Evolutionary conservation across 2,329 filamentous ascomycete genomes (phyloP).

Genomic region (Aspergillus novoparasiticus): DNA sequence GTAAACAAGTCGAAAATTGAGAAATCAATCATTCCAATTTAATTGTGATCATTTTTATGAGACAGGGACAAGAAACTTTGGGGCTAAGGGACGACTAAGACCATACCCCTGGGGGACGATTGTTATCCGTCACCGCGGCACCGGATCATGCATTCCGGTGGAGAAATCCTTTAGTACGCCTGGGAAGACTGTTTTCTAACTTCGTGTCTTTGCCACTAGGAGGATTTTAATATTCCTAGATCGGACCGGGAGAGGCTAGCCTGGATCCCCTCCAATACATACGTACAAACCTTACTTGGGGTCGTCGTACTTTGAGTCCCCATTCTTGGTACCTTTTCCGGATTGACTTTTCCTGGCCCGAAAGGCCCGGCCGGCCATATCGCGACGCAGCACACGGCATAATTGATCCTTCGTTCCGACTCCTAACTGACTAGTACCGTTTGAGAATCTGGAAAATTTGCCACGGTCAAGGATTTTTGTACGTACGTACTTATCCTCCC

Average conservation of each 20-base stretch:
- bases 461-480: background rate
- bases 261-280: background rate
- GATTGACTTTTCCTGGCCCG: background rate
- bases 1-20: background rate
- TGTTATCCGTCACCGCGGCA: slow-evolving; percentile 42
- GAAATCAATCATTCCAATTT: background rate
- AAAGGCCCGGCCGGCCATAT: background rate
- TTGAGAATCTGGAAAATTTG: background rate
- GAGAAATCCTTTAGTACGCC: slow-evolving; percentile 11
- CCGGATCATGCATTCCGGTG: slow-evolving; percentile 37
- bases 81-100: background rate
- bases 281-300: background rate
- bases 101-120: slow-evolving; percentile 13
- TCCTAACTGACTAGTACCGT: background rate
- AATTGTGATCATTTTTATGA: background rate
- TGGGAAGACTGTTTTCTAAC: background rate
- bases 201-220: slow-evolving; percentile 11
- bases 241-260: background rate
- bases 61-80: slow-evolving; percentile 8
- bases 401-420: background rate
- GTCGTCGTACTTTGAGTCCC: background rate
- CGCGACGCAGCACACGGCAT: background rate
- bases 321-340: background rate
- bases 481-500: background rate
- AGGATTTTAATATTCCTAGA: slow-evolving; percentile 2